Conservation (phyloP, 1,139 yeast species). For the Kurtzmaniella quercitrusa region DNA sequence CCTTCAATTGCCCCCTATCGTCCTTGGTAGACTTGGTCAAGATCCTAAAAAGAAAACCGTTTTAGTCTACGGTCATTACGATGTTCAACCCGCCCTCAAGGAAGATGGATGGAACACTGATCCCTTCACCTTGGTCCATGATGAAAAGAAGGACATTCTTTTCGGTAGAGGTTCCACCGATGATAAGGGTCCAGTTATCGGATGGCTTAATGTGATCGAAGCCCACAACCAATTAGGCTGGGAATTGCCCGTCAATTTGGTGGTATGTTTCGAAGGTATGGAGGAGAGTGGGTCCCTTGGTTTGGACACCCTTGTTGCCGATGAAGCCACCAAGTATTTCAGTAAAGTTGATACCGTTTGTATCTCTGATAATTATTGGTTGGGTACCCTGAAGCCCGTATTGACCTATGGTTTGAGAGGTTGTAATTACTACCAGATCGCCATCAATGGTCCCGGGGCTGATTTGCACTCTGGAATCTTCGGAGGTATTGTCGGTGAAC, state of each 20-base stretch:
- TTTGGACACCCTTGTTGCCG: conserved; percentile 73
- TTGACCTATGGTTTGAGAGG: conserved; percentile 98
- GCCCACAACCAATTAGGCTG: conserved; percentile 83
- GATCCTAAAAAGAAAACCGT: conserved; percentile 83
- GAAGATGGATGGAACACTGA: conserved; percentile 97
- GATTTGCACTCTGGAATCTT: conserved; percentile 97
- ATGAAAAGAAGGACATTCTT: conserved; percentile 58
- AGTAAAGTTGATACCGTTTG: conserved; percentile 90
- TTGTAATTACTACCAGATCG: conserved; percentile 84
- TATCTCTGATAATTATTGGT: conserved; percentile 97
- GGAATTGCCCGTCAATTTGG: conserved; percentile 89
- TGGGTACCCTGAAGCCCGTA: conserved; percentile 94
- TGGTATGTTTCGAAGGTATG: conserved; percentile 97
- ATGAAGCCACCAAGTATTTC: conserved; percentile 77
- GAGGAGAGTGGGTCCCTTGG: conserved; percentile 97
- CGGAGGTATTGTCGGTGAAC: conserved; percentile 97
- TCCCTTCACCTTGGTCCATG: conserved; percentile 68
- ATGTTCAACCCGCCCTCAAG: conserved; percentile 90
- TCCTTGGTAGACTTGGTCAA: conserved; percentile 78
- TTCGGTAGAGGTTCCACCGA: conserved; percentile 96
- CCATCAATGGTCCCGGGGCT: conserved; percentile 87
- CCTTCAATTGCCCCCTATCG: conserved; percentile 86
- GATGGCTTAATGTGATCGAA: conserved; percentile 91
- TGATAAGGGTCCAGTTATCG: conserved; percentile 97
- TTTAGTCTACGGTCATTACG: conserved; percentile 93